phyloP scores from a whole-genome alignment of 805 yeast genomes.

The Metschnikowia henanensis region DNA sequence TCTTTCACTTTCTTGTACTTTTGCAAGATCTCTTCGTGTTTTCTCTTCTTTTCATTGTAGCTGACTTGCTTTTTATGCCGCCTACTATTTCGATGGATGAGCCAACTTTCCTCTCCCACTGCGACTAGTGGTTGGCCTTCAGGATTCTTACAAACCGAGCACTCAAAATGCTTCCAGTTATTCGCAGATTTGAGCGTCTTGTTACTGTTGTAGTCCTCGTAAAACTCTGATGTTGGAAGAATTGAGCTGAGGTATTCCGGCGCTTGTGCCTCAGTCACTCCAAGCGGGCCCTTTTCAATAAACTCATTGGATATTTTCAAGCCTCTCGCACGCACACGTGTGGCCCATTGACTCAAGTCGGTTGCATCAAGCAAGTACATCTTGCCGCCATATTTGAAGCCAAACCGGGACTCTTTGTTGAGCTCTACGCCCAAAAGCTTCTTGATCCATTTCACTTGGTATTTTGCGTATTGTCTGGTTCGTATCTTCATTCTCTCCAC shows the following conservation, averaged over 20 bases:
- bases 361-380: slow-evolving; percentile 76
- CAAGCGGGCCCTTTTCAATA: slow-evolving; percentile 26
- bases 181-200: slow-evolving; percentile 28
- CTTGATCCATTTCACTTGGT: slow-evolving; percentile 89
- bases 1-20: slow-evolving; percentile 19
- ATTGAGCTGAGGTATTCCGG: slow-evolving; percentile 27
- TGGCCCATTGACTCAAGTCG: slow-evolving; percentile 61
- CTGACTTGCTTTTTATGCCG: slow-evolving; percentile 60
- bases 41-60: slow-evolving; percentile 50
- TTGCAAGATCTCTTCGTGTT: slow-evolving; percentile 46
- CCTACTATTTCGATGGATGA: slow-evolving; percentile 63
- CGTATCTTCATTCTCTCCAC: slow-evolving; percentile 76
- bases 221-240: slow-evolving; percentile 26
- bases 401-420: slow-evolving; percentile 43
- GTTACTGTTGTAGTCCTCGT: slow-evolving; percentile 36
- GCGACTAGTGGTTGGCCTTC: slow-evolving; percentile 57
- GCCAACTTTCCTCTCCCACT: slow-evolving; percentile 74
- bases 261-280: slow-evolving; percentile 26
- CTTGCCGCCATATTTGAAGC: slow-evolving; percentile 58
- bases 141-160: slow-evolving; percentile 63
- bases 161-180: slow-evolving; percentile 68
- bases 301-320: slow-evolving; percentile 44
- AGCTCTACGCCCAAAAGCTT: slow-evolving; percentile 66
- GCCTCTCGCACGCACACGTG: slow-evolving; percentile 58
- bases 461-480: slow-evolving; percentile 84